phyloP scores from a whole-genome alignment of 2,329 filamentous ascomycete species.

The Elsinoe fawcettii region DNA sequence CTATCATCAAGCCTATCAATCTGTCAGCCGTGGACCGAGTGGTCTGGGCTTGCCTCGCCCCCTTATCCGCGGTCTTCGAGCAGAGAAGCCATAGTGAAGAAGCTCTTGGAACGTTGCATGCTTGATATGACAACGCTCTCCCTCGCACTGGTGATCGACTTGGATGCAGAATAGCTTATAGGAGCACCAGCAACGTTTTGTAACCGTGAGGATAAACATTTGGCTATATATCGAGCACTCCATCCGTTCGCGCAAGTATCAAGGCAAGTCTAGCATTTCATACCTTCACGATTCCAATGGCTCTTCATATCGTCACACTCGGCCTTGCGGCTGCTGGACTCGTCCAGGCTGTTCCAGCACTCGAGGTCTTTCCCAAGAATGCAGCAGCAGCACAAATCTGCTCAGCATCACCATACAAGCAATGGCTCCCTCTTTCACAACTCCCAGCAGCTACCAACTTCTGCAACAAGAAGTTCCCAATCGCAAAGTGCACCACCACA shows the following conservation, averaged over 20 bases:
- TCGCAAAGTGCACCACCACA: neutral
- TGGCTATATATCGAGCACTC: neutral
- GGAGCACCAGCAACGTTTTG: neutral
- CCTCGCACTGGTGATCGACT: neutral
- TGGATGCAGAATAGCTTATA: neutral
- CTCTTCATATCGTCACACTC: neutral
- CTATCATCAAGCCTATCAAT: slow-evolving; percentile 13
- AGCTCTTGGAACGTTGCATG: neutral
- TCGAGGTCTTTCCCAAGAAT: slow-evolving; percentile 5
- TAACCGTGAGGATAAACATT: neutral
- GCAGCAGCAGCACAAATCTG: neutral
- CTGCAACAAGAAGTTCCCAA: slow-evolving; percentile 9
- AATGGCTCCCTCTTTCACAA: slow-evolving; percentile 12
- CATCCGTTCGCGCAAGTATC: neutral
- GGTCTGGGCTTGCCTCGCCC: slow-evolving; percentile 11
- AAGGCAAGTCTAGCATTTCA: slow-evolving; percentile 12
- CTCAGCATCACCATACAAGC: slow-evolving; percentile 11
- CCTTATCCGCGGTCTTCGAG: neutral
- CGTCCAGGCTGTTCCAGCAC: neutral
- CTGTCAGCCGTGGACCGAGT: neutral
- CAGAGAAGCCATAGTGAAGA: neutral
- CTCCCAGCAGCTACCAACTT: slow-evolving; percentile 7
- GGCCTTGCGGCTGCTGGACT: slow-evolving; percentile 11
- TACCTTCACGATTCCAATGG: slow-evolving; percentile 1
- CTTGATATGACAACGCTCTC: slow-evolving; percentile 9